Base-by-base conservation (phyloP, 164 flowering plant genomes). In the Sextonia rubra region DNA sequence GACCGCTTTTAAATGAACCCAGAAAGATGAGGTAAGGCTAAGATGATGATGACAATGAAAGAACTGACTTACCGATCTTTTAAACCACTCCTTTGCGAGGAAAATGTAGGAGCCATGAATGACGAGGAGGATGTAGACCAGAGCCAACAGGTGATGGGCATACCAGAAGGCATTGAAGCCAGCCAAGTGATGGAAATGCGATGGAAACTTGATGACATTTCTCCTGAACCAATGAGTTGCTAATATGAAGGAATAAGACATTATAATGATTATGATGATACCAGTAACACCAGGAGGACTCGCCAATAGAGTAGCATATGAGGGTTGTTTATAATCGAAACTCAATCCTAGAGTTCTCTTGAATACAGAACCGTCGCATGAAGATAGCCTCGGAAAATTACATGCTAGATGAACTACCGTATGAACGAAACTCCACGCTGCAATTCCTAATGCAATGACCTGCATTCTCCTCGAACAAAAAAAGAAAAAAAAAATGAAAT, bases 131-230 rank as follows among this genome's bases (percentile, higher is more conserved):
- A 80, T 22, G 71, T 93, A 96, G 27, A 81, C 97, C 58, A 96
- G 12, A 49, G 73, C 81, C 32, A 96, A 87, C 82, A 96, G 77
- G 82, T 96, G 99, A 80, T 96, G 99, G 1, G 98, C 88, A 74
- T 93, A 93, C 99, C 99, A 96, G 74, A 96, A 96, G 62, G 99
- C 79, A 74, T 91, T 96, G 70, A 96, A 93, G n/a, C 99, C 99
- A 2, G 98, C 95, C 74, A 93, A 75, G 65, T 77, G 82, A 71
- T 84, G 85, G 64, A 96, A 81, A 0, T 88, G 86, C 77, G 84
- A 72, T 0, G 91, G 91, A 68, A 96, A 75, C 77, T 91, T 90
- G 71, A 96, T 69, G 25, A 88, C 89, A 74, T 87, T 96, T 82
- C 85, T 86, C 66, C 98, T 81, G 71, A 96, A 93, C 0, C 81